Percentiles rank a stretch among this genome's conserved stretches.
phyloP scores from a whole-genome alignment of 2,329 filamentous ascomycete species.

The Falciphora oryzae region DNA sequence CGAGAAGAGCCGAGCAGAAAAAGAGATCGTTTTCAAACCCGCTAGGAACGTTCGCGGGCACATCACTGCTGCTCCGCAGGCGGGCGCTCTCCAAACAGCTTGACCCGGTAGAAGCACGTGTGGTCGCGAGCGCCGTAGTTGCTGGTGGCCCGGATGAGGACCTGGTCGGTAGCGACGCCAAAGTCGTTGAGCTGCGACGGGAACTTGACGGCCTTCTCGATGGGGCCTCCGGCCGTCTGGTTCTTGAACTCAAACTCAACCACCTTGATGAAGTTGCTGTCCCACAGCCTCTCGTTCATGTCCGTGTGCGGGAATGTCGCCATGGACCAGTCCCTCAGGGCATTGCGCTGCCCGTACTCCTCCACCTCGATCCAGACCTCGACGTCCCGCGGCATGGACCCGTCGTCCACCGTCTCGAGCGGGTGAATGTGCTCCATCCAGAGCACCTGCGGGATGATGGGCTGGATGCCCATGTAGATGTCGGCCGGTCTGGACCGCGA shows the following conservation, averaged over 20 bases:
- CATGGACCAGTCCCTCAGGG: constrained; percentile 34
- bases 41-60: no score
- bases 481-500: constrained; percentile 48
- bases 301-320: constrained; percentile 32
- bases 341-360: constrained; percentile 34
- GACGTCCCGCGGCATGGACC: constrained; percentile 58
- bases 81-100: constrained; percentile 44
- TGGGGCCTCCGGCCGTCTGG: constrained; percentile 32
- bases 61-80: neutral
- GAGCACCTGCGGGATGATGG: constrained; percentile 61
- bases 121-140: constrained; percentile 55
- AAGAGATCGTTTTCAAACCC: neutral
- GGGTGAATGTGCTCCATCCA: constrained; percentile 67
- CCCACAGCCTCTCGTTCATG: constrained; percentile 21
- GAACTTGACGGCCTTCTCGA: constrained; percentile 45
- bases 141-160: constrained; percentile 49
- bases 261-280: constrained; percentile 48
- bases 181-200: constrained; percentile 43
- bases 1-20: neutral
- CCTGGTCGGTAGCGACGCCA: constrained; percentile 41
- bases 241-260: constrained; percentile 50
- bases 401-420: constrained; percentile 54
- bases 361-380: constrained; percentile 63
- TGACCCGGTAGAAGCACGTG: constrained; percentile 62
- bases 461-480: constrained; percentile 57